Base-by-base conservation (phyloP, 176 grass and related monocot genomes). In the Rhipidocladum racemiflorum region DNA sequence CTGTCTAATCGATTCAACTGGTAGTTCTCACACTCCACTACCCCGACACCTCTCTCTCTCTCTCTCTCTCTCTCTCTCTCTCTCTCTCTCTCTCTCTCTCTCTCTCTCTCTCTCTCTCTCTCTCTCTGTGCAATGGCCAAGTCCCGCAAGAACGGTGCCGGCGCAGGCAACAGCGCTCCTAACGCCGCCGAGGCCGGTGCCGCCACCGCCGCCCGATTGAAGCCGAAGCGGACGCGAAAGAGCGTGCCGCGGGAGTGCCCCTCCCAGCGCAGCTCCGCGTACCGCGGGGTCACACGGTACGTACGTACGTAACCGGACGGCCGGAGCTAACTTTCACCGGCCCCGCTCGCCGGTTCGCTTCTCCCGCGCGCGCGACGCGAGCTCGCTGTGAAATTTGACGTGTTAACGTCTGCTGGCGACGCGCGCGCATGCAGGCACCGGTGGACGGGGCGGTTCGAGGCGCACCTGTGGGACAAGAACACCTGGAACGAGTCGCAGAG, bases 391-490 rank as follows among this genome's bases (percentile, higher is more conserved):
- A 40, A 59, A 10, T 50, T 50, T 18, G 53, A 27, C 73, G 32
- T 1, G 40, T 27, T 16, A 1, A 3, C 1, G 23, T 27, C 14
- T 46, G 23, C 24, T 28, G 40, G 68, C 9, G 24, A 12, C 21
- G 51, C 16, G 24, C 64, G 9, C 18, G 27, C 65, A 4, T 28
- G 46, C 61, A 97, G 94, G 77, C 94, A 97, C 83, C 85, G 94
- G 67, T 94, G 91, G 89, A 97, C 94, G 42, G 94, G 94, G 32
- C 76, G 94, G 73, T 94, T 87, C 88, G 91, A 97, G 94, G 94
- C 94, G 29, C 91, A 97, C 87, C 79, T 92, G 56, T 92, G 91
- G 94, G 90, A 97, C 88, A 97, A 92, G 85, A 79, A 87, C 82
- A 80, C 83, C 73, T 80, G 90, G 85, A 89, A 80, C 70, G 88